Percentiles rank a stretch among this genome's conserved stretches.
Conservation (phyloP, 2,329 filamentous ascomycete species). For the Sphaerulina populicola region DNA sequence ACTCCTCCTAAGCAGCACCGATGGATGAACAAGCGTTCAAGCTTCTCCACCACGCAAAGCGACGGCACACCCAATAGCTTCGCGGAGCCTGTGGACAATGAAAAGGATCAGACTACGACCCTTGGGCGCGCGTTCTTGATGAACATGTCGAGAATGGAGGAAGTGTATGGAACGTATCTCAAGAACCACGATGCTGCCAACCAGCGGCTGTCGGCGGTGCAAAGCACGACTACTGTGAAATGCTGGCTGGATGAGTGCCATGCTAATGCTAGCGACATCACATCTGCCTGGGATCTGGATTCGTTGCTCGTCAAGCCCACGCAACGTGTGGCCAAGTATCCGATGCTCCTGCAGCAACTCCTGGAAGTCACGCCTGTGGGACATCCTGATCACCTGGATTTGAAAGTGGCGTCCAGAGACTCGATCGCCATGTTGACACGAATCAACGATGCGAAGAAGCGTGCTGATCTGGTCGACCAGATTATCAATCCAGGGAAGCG, state of each 20-base stretch:
- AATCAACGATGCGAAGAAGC: constrained; percentile 94
- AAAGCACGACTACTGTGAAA: constrained; percentile 52
- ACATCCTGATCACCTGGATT: constrained; percentile 67
- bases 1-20: constrained; percentile 52
- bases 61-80: constrained; percentile 29
- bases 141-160: constrained; percentile 53
- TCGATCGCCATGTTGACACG: constrained; percentile 52
- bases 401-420: constrained; percentile 67
- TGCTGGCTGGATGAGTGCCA: constrained; percentile 93
- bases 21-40: constrained; percentile 47
- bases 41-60: constrained; percentile 40
- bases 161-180: constrained; percentile 56
- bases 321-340: constrained; percentile 89
- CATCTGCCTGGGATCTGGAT: constrained; percentile 87
- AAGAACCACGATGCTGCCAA: constrained; percentile 59
- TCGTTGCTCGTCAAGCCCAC: constrained; percentile 96
- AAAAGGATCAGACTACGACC: constrained; percentile 51
- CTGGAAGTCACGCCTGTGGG: constrained; percentile 69
- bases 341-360: constrained; percentile 71
- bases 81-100: constrained; percentile 37
- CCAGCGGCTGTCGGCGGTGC: constrained; percentile 49
- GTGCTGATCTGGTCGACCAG: constrained; percentile 83
- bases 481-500: constrained; percentile 62
- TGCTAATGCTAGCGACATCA: constrained; percentile 83
- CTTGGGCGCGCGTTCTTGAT: constrained; percentile 53